Evolutionary conservation across 2,329 filamentous ascomycete genomes (phyloP), one percentile per base, ranked within the genome.

Genomic region (Orbilia brochopaga): DNA sequence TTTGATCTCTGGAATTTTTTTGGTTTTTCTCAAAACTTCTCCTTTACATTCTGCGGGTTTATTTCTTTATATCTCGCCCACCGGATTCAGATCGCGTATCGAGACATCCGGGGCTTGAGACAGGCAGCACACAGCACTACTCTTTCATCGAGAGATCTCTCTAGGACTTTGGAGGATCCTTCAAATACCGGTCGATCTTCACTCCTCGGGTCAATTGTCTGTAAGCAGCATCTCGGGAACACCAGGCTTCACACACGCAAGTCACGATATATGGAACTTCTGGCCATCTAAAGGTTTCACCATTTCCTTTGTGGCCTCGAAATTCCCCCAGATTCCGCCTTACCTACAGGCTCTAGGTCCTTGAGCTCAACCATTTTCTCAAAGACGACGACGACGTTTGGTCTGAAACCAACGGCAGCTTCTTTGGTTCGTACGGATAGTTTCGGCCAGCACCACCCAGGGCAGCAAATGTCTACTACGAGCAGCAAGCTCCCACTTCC

Each of bases 1-100:
- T 42, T 58, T 62, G 51, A 52, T 64, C 60, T 74, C 59, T 56
- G 69, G 69, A 75, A 77, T 75, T 74, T 58, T 61, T 53, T 46
- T 65, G 42, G 56, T 64, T 55, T 70, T 63, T 57, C 57, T 69
- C 51, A n/a, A n/a, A n/a, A n/a, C n/a, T n/a, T n/a, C n/a, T n/a
- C 32, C 46, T 66, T 58, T 15, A 24, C 30, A 55, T 54, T 74
- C 48, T 30, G 44, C 62, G 42, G 60, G 65, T 65, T 74, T 66
- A 69, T 67, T 74, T 69, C 63, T 65, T 65, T 60, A 64, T 64
- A 65, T 61, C 60, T 53, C 37, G n/a, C 30, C 27, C 32, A 30
- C 17, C 40, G 23, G 50, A 53, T 23, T 64, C 56, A 44, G 51
- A 17, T 65, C 60, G 52, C 61, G 59, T 60, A 60, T 64, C 67